These are phyloP conservation scores for Verticillium albo-atrum DNA, from an alignment of 2,329 filamentous ascomycete genomes.

Conservation along the genomic window DNA sequence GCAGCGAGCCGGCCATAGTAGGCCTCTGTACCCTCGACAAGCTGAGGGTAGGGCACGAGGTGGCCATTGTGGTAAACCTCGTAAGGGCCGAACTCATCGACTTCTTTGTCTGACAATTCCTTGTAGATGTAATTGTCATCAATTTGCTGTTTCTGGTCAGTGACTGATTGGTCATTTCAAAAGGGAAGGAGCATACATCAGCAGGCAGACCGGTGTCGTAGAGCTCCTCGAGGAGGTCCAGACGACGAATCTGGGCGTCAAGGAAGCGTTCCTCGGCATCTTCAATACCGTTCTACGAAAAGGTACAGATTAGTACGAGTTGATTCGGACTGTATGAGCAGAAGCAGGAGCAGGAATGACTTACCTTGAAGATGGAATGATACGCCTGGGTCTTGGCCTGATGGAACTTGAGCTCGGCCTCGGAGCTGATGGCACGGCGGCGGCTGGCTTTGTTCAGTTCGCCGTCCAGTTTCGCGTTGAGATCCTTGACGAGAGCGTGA, in stretches of 20 bases:
- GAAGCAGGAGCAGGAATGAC: slow-evolving; percentile 15
- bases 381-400: slow-evolving; percentile 30
- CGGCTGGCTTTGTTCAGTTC: slow-evolving; percentile 24
- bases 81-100: slow-evolving; percentile 39
- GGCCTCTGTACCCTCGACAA: slow-evolving; percentile 33
- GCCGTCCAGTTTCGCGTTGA: slow-evolving; percentile 31
- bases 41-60: slow-evolving; percentile 40
- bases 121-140: slow-evolving; percentile 43
- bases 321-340: not conserved
- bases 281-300: slow-evolving; percentile 29
- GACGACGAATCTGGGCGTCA: slow-evolving; percentile 40
- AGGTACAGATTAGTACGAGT: slow-evolving; percentile 5
- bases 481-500: slow-evolving; percentile 41
- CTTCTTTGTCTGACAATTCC: slow-evolving; percentile 37
- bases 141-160: slow-evolving; percentile 24
- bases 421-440: slow-evolving; percentile 16
- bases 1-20: slow-evolving; percentile 9
- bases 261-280: slow-evolving; percentile 36
- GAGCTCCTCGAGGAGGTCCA: slow-evolving; percentile 40
- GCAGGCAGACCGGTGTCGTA: slow-evolving; percentile 38
- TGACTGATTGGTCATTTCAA: slow-evolving; percentile 8
- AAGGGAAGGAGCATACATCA: slow-evolving; percentile 36
- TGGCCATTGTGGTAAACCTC: slow-evolving; percentile 33
- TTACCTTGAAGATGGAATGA: slow-evolving; percentile 33
- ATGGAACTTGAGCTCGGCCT: slow-evolving; percentile 30